These are phyloP conservation scores for Nemania sp. DNA, from an alignment of 2,329 filamentous ascomycete genomes.

Conservation along the genomic window DNA sequence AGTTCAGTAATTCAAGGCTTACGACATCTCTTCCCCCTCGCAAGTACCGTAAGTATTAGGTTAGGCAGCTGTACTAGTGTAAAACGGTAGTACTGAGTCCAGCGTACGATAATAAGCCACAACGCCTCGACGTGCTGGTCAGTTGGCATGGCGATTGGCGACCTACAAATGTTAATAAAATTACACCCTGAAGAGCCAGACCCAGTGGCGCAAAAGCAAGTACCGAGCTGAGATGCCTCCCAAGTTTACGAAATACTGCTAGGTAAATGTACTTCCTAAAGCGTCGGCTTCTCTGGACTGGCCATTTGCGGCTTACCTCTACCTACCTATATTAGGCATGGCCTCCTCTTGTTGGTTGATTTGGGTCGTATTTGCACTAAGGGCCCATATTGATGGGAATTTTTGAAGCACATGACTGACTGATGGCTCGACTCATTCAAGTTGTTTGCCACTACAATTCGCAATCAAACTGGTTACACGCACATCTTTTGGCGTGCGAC, in stretches of 20 bases:
- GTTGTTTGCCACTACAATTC: neutral
- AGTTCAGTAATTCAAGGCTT: constrained; percentile 27
- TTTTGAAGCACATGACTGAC: constrained; percentile 6
- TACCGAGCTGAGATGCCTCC: constrained; percentile 15
- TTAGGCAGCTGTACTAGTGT: too few species aligned
- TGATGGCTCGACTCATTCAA: too few species aligned
- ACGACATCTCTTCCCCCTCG: constrained; percentile 11
- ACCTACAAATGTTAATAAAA: neutral
- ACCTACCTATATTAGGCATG: neutral
- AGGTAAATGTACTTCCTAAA: neutral
- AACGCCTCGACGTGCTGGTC: constrained; percentile 5
- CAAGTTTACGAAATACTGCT: neutral
- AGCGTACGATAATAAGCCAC: constrained; percentile 10
- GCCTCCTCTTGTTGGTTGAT: neutral
- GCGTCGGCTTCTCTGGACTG: constrained; percentile 4
- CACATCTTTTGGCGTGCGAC: neutral
- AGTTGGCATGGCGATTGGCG: constrained; percentile 2
- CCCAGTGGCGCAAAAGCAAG: constrained; percentile 16
- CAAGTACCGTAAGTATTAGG: neutral
- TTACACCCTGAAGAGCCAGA: constrained; percentile 5
- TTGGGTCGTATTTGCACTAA: constrained; percentile 7
- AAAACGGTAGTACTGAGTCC: constrained; percentile 14
- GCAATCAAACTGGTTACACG: neutral
- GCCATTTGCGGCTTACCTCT: too few species aligned
- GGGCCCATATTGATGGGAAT: neutral